Percentiles rank a stretch among this genome's conserved stretches.
These are phyloP conservation scores for Cryphonectria parasitica DNA, from an alignment of 2,329 filamentous ascomycete species.

Conservation along the genomic window DNA sequence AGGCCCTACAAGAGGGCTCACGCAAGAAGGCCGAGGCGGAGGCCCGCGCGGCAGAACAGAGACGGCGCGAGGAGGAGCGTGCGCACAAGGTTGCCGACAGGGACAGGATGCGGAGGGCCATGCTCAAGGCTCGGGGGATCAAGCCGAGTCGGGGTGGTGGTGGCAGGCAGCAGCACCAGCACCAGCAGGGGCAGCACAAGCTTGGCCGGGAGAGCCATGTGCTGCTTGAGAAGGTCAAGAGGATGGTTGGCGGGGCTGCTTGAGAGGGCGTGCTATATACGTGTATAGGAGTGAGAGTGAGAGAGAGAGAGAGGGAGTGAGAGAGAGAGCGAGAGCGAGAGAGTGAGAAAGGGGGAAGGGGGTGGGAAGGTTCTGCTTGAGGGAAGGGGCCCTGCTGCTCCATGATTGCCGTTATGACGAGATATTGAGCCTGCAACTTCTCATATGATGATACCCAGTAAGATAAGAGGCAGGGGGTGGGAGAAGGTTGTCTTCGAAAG, in stretches of 20 bases:
- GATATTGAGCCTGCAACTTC: not conserved
- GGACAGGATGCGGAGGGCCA: conserved; percentile 65
- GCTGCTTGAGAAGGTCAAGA: conserved; percentile 77
- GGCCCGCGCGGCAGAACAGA: conserved; percentile 46
- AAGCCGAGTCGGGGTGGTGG: conserved; percentile 47
- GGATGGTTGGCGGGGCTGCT: conserved; percentile 57
- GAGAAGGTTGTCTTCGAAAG: not conserved
- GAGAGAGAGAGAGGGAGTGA: too few relatives aligned
- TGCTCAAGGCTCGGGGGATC: conserved; percentile 71
- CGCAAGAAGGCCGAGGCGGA: conserved; percentile 48
- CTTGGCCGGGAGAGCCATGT: conserved; percentile 80
- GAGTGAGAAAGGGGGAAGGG: too few relatives aligned
- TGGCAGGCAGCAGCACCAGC: conserved; percentile 23
- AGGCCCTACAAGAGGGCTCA: conserved; percentile 58
- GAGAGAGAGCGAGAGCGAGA: too few relatives aligned
- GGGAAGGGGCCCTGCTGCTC: not conserved
- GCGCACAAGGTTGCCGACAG: conserved; percentile 68
- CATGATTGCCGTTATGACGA: not conserved
- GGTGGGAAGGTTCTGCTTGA: too few relatives aligned
- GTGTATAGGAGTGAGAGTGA: too few relatives aligned
- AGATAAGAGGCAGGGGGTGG: not conserved
- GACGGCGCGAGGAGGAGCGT: conserved; percentile 62
- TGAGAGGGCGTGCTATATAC: not conserved
- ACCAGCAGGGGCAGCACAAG: conserved; percentile 72
- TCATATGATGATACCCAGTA: not conserved